Evolutionary conservation across 1,284 basidiomycete genomes (phyloP).

Genomic region (Marasmius fiardii): DNA sequence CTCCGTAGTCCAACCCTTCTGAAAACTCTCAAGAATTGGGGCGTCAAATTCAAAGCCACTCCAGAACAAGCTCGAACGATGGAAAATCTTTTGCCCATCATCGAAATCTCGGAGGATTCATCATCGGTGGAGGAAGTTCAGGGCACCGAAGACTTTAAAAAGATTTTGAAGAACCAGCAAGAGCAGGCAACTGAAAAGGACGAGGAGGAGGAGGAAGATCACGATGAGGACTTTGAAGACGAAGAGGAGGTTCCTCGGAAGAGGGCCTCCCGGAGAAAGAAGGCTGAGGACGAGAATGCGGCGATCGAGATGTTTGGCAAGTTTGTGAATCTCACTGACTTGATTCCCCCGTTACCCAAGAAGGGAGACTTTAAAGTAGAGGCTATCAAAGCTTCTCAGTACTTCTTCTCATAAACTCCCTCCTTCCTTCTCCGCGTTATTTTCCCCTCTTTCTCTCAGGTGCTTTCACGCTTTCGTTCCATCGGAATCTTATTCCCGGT

Average conservation of each 20-base stretch:
- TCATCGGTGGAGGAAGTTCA: conserved; percentile 19
- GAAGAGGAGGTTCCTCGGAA: conserved; percentile 18
- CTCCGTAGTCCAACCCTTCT: conserved; percentile 35
- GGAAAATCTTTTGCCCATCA: conserved; percentile 23
- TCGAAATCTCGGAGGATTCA: conserved; percentile 25
- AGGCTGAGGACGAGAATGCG: conserved; percentile 23
- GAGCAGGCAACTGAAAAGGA: conserved; percentile 8
- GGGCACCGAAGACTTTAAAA: conserved; percentile 20
- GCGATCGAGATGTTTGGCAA: conserved; percentile 40
- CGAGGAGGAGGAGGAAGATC: conserved; percentile 13
- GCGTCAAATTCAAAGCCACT: conserved; percentile 39
- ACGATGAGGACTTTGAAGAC: conserved; percentile 17
- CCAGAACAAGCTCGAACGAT: conserved; percentile 36
- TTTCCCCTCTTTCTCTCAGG: not conserved
- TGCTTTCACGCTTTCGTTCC: not conserved
- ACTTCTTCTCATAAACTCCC: conserved; percentile 81
- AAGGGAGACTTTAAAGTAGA: conserved; percentile 90
- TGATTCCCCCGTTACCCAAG: conserved; percentile 82
- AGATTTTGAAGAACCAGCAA: conserved; percentile 20
- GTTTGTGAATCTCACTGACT: conserved; percentile 75
- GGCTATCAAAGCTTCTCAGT: conserved; percentile 77
- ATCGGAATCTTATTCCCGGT: not conserved
- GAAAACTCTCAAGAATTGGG: conserved; percentile 38
- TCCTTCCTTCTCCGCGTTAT: not conserved
- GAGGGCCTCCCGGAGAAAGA: conserved; percentile 18